These are phyloP conservation scores for Trematosphaeria pertusa DNA, from an alignment of 2,329 filamentous ascomycete genomes.

Conservation along the genomic window DNA sequence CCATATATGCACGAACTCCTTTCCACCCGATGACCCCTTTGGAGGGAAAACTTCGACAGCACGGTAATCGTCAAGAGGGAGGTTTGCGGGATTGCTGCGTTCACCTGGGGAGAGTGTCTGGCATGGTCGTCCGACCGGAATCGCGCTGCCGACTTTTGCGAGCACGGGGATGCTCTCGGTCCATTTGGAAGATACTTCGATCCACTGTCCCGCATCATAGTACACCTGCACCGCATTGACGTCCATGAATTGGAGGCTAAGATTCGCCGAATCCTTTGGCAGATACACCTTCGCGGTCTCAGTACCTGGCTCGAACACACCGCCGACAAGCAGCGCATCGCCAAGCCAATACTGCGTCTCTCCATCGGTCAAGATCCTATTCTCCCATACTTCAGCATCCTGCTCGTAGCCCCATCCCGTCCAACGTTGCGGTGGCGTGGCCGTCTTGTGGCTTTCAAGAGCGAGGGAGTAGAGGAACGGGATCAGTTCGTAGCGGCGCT, in stretches of 20 bases:
- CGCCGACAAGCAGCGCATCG: slow-evolving; percentile 69
- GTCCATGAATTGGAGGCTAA: slow-evolving; percentile 67
- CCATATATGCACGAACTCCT: slow-evolving; percentile 55
- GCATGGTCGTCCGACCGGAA: slow-evolving; percentile 59
- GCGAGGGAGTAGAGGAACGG: slow-evolving; percentile 74
- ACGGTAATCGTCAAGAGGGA: slow-evolving; percentile 62
- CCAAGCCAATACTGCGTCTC: slow-evolving; percentile 79
- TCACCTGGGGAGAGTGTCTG: slow-evolving; percentile 63
- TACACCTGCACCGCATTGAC: slow-evolving; percentile 67
- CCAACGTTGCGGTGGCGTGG: slow-evolving; percentile 73
- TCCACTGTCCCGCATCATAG: slow-evolving; percentile 62
- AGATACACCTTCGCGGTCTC: slow-evolving; percentile 67
- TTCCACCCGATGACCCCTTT: slow-evolving; percentile 44
- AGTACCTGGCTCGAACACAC: slow-evolving; percentile 69
- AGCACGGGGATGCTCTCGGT: slow-evolving; percentile 62
- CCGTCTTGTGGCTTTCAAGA: slow-evolving; percentile 66
- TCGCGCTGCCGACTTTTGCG: slow-evolving; percentile 61
- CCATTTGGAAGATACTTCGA: slow-evolving; percentile 60
- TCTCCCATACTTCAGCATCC: slow-evolving; percentile 70
- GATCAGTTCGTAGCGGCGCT: slow-evolving; percentile 73
- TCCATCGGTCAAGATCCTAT: slow-evolving; percentile 63
- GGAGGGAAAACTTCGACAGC: slow-evolving; percentile 66
- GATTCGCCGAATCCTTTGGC: slow-evolving; percentile 53
- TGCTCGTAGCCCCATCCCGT: slow-evolving; percentile 75
- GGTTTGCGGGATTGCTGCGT: slow-evolving; percentile 51